Conservation (phyloP, 169 alveolate genomes). For the Plasmodium relictum region DNA sequence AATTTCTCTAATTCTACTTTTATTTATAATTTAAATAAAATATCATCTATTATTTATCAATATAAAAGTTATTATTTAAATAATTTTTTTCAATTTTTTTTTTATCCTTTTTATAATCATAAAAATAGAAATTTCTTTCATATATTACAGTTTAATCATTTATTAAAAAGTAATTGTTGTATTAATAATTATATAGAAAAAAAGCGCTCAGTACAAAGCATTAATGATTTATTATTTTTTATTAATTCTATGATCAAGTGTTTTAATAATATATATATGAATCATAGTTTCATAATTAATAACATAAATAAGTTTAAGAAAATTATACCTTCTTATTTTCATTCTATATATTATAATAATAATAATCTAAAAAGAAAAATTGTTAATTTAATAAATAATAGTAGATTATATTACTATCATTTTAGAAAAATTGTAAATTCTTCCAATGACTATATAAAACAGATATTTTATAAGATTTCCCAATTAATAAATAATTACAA, state of each 20-base stretch:
- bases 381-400: neutral
- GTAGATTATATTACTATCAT: neutral
- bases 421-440: neutral
- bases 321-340: neutral
- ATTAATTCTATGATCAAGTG: neutral
- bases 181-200: neutral
- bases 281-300: slow-evolving; percentile 12
- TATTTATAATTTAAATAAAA: slow-evolving; percentile 1
- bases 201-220: neutral
- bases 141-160: neutral
- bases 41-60: slow-evolving; percentile 4
- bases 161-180: neutral
- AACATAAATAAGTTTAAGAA: neutral
- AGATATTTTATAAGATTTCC: neutral
- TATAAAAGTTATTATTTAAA: neutral
- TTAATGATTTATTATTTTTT: neutral
- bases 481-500: neutral
- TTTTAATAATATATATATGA: slow-evolving; percentile 9
- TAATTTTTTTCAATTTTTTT: slow-evolving; percentile 9
- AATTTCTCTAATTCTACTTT: slow-evolving; percentile 3
- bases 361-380: neutral
- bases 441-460: neutral
- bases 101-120: slow-evolving; percentile 18
- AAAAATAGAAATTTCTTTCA: neutral
- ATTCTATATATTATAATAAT: neutral